A percentile compares a stretch with the other conserved stretches of the same genome.
Evolutionary conservation across 106 monocot genomes (phyloP).

Genomic region (Dioscorea alata): DNA sequence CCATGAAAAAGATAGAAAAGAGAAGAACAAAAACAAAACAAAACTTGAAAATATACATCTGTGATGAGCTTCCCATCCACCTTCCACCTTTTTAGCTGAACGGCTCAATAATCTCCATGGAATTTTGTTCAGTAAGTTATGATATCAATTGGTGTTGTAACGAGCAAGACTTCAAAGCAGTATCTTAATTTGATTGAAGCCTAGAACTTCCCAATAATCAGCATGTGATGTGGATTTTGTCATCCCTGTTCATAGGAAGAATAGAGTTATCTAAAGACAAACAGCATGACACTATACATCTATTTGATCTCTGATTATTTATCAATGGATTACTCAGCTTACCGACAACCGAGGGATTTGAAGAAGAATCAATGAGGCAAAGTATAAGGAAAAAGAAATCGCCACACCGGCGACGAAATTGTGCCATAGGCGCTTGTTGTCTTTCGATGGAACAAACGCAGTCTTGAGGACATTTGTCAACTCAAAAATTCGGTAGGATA

Average conservation of each 20-base stretch:
- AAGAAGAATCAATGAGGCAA: constrained; percentile 25
- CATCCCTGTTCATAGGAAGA: not conserved
- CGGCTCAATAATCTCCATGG: not conserved
- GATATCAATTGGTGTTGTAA: not conserved
- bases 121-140: not conserved
- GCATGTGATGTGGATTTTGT: not conserved
- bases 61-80: not conserved
- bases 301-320: not conserved
- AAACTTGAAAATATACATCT: not conserved
- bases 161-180: not conserved
- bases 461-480: constrained; percentile 31
- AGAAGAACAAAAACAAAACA: not conserved
- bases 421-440: constrained; percentile 24
- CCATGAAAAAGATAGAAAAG: not conserved
- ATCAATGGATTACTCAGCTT: not conserved
- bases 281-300: not conserved
- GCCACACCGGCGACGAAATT: constrained; percentile 25
- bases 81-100: not conserved
- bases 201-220: not conserved
- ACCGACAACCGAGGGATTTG: constrained; percentile 3
- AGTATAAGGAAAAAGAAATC: constrained; percentile 20
- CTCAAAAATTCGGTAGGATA: constrained; percentile 37
- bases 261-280: not conserved
- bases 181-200: not conserved
- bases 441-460: constrained; percentile 36